Conservation (phyloP, 805 yeast genomes). For the Cyberlindnera euphorbiiphila region DNA sequence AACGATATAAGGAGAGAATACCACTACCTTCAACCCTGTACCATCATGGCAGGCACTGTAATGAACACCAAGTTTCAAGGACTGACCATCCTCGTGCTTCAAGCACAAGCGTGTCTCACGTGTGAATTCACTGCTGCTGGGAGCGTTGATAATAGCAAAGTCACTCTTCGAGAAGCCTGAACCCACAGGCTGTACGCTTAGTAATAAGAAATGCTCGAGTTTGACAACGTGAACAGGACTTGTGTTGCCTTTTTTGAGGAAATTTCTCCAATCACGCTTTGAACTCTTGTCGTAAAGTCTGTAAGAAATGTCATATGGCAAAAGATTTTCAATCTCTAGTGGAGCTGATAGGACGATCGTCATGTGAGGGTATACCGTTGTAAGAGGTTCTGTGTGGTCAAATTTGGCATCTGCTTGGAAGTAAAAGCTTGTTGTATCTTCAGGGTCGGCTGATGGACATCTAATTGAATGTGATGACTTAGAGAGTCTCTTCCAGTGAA, state of each 20-base stretch:
- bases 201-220: conserved; percentile 61
- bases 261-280: conserved; percentile 61
- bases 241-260: conserved; percentile 59
- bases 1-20: conserved; percentile 84
- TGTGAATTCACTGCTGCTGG: conserved; percentile 48
- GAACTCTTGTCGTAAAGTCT: conserved; percentile 72
- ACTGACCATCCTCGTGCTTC: conserved; percentile 62
- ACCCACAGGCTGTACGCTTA: conserved; percentile 63
- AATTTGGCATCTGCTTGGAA: conserved; percentile 70
- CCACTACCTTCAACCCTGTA: conserved; percentile 58
- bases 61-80: conserved; percentile 57
- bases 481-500: conserved; percentile 64
- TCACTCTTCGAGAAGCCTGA: conserved; percentile 63
- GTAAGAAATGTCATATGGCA: conserved; percentile 79
- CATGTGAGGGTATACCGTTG: conserved; percentile 81
- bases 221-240: conserved; percentile 78
- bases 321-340: conserved; percentile 72
- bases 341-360: conserved; percentile 77
- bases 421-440: conserved; percentile 47
- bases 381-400: conserved; percentile 64
- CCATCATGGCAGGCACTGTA: conserved; percentile 50
- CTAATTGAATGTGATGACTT: conserved; percentile 49
- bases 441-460: conserved; percentile 45
- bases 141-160: conserved; percentile 65
- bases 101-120: conserved; percentile 52